Percentiles rank a stretch among this genome's conserved stretches.
phyloP scores from a whole-genome alignment of 73 alveolate species.

The Blepharisma stoltei region DNA sequence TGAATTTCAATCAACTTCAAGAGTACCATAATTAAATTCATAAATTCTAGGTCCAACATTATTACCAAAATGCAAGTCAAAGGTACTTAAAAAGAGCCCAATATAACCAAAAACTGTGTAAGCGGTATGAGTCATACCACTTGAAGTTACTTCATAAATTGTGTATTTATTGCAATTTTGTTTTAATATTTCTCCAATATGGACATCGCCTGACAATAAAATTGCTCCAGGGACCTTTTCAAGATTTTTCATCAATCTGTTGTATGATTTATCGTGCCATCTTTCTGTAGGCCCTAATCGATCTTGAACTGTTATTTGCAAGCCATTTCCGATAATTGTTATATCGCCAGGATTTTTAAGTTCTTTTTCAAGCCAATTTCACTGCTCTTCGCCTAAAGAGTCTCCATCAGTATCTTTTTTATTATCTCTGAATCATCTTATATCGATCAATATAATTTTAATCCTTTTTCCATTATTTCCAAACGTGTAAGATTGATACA shows the following conservation, averaged over 20 bases:
- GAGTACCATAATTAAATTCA: not conserved
- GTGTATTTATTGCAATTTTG: not conserved
- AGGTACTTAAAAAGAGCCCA: not conserved
- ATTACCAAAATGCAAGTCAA: not conserved
- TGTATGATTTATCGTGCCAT: constrained; percentile 8
- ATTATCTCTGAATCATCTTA: constrained; percentile 26
- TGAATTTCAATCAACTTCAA: constrained; percentile 12
- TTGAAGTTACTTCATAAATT: not conserved
- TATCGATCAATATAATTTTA: constrained; percentile 14
- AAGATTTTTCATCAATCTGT: not conserved
- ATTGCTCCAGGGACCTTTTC: not conserved
- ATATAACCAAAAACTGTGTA: not conserved
- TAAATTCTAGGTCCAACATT: not conserved
- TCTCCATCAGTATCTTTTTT: constrained; percentile 14
- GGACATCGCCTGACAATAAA: constrained; percentile 29
- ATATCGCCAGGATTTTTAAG: not conserved
- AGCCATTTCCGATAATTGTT: constrained; percentile 22
- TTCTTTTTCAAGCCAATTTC: constrained; percentile 19
- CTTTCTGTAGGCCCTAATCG: constrained; percentile 31
- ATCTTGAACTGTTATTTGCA: constrained; percentile 13
- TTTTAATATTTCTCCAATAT: not conserved
- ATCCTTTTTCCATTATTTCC: not conserved
- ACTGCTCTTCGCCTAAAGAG: constrained; percentile 25
- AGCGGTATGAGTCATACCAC: constrained; percentile 27
- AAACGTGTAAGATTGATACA: not conserved